phyloP scores from a whole-genome alignment of 73 alveolate genomes.

The Uronychia binucleata region DNA sequence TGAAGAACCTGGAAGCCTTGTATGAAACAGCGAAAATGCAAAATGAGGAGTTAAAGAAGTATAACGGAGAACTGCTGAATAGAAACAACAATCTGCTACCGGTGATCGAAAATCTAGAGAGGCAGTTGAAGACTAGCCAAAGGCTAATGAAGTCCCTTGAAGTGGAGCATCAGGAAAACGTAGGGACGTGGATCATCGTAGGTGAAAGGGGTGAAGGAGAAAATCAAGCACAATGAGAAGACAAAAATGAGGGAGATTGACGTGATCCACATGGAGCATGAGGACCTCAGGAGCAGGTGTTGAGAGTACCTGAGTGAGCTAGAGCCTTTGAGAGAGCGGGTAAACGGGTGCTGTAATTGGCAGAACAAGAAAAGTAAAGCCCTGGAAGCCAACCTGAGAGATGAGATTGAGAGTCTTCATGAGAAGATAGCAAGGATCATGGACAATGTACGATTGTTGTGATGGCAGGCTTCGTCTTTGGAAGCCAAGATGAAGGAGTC shows the following conservation, averaged over 20 bases:
- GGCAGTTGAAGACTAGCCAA: not conserved
- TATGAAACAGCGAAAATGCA: not conserved
- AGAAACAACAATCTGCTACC: not conserved
- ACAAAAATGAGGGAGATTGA: not conserved
- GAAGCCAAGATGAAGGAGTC: too few species aligned
- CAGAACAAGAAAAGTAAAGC: too few species aligned
- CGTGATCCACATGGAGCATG: not conserved
- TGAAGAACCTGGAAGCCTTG: not conserved
- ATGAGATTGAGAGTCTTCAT: too few species aligned
- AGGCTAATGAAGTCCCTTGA: not conserved
- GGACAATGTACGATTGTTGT: too few species aligned
- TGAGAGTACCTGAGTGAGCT: not conserved
- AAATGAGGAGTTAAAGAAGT: not conserved
- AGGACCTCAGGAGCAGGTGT: not conserved
- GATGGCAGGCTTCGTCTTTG: too few species aligned
- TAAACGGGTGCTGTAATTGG: too few species aligned
- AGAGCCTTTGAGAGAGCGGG: not conserved
- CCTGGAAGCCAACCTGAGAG: too few species aligned
- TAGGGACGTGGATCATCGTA: not conserved
- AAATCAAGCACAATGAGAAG: not conserved
- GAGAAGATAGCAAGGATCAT: too few species aligned
- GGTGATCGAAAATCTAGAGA: not conserved
- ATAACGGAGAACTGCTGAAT: not conserved
- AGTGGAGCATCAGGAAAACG: not conserved
- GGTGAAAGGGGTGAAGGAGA: not conserved